Evolutionary conservation across 164 flowering plant species (phyloP), one percentile per base, ranked within the genome.

Genomic region (Vitis vinifera): DNA sequence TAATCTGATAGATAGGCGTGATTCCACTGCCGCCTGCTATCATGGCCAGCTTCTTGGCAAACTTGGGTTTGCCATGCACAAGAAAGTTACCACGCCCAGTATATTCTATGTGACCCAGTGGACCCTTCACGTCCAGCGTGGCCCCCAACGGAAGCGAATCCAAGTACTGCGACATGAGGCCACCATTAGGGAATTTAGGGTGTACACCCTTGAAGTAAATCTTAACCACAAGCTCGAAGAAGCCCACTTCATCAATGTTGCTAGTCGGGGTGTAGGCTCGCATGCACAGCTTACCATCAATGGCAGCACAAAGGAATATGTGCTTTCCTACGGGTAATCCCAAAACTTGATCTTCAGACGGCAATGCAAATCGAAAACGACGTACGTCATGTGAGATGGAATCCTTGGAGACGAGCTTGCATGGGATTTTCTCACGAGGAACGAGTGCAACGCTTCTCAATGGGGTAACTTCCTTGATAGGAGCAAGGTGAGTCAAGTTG

Each of bases 11-110:
- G 0, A 96, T 83, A 0, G 99, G 99, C 0, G 99, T 96, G 68
- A 96, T 96, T 2, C 99, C 98, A 0, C 98, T 89, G 29, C 99
- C 99, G 12, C 99, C 99, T 4, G 99, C 92, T 2, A 93, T 10
- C 99, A 96, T 93, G 8, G 97, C 86, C 1, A 96, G 81, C 70
- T 79, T 77, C 77, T 81, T 88, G 23, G 91, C 97, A 63, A 76
- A 86, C 86, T 83, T 88, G 14, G 76, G 88, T 57, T 90, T 83
- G 19, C 97, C 94, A 53, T 83, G 85, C 52, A 90, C 95, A 2
- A 58, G 23, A 73, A 96, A 93, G 68, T 82, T 79, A 0, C 99
- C 98, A 0, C 78, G 78, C 3, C 97, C 95, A 0, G 67, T 77
- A 78, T 96, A 93, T 70, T 96, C 97, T 4, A 96, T 87, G 78